Percentiles rank a stretch among this genome's conserved stretches.
phyloP scores from a whole-genome alignment of 2,329 filamentous ascomycete species.

The Fusarium irregulare region DNA sequence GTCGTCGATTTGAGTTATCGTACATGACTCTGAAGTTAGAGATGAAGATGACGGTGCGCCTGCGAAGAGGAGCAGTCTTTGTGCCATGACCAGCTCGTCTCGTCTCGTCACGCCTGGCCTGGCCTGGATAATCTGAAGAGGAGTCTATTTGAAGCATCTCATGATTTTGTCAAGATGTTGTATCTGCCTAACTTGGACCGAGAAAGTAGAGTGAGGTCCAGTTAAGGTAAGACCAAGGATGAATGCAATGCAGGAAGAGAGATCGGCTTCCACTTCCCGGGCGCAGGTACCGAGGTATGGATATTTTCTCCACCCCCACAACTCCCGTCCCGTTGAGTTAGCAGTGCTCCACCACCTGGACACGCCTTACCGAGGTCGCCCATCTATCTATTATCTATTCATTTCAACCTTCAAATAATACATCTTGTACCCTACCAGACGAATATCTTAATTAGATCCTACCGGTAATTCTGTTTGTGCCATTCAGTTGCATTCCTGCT shows the following conservation, averaged over 20 bases:
- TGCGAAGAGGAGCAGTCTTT: constrained; percentile 53
- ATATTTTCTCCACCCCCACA: constrained; percentile 29
- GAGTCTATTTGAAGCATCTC: constrained; percentile 11
- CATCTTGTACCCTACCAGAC: not conserved
- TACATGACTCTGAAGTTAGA: constrained; percentile 47
- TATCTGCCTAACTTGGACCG: not conserved
- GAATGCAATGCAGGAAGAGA: constrained; percentile 1
- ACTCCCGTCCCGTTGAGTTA: constrained; percentile 22
- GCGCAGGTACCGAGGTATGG: constrained; percentile 37
- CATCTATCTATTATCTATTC: not conserved
- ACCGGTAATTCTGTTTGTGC: fast-evolving
- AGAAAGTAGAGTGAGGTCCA: not conserved
- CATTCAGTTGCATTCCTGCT: not conserved
- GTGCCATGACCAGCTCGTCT: constrained; percentile 36
- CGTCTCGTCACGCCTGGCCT: not conserved
- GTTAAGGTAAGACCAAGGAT: constrained; percentile 7
- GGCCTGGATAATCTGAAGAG: not conserved
- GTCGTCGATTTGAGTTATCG: constrained; percentile 44
- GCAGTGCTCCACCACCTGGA: not conserved
- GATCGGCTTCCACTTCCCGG: constrained; percentile 33
- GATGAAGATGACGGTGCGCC: constrained; percentile 51
- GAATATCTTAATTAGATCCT: not conserved
- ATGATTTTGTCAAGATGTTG: not conserved
- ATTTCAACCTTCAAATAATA: not conserved
- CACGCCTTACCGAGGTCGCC: constrained; percentile 33